Percentiles rank a stretch among this genome's conserved stretches.
Evolutionary conservation across 73 alveolate species (phyloP).

Genomic region (Uronychia binucleata): DNA sequence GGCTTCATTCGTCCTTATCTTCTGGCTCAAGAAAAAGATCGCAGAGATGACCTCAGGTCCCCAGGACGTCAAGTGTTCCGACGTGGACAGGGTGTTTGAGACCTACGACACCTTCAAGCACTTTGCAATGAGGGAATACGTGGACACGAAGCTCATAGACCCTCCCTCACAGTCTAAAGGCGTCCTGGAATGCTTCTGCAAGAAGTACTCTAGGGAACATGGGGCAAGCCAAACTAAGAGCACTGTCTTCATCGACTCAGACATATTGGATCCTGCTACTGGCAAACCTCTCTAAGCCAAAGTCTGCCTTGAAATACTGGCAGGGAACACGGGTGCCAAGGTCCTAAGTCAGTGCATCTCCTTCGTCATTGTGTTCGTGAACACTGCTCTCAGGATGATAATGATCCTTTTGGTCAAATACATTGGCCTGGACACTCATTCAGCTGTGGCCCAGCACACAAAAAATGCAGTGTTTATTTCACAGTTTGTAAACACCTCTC

Average conservation of each 20-base stretch:
- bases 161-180: neutral
- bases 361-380: conserved; percentile 33
- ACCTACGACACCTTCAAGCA: conserved; percentile 4
- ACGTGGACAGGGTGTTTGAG: neutral
- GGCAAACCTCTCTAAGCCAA: neutral
- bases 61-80: neutral
- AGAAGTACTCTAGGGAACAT: neutral
- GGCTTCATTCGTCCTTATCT: conserved; percentile 18
- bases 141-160: neutral
- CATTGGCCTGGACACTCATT: conserved; percentile 41
- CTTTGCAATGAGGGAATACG: neutral
- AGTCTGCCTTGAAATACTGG: neutral
- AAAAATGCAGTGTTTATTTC: conserved; percentile 37
- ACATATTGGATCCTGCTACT: neutral
- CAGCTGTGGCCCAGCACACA: conserved; percentile 14
- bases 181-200: conserved; percentile 42
- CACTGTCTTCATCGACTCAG: neutral
- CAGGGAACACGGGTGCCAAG: neutral
- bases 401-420: conserved; percentile 17
- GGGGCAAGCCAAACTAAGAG: neutral
- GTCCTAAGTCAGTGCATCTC: conserved; percentile 5
- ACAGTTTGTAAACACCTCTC: conserved; percentile 55
- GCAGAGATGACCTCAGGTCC: neutral
- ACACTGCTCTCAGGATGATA: conserved; percentile 18
- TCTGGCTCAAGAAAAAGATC: conserved; percentile 17